A percentile compares a stretch with the other conserved stretches of the same genome.
Evolutionary conservation across 805 yeast genomes (phyloP).

Genomic region (Ogataea methanolica): DNA sequence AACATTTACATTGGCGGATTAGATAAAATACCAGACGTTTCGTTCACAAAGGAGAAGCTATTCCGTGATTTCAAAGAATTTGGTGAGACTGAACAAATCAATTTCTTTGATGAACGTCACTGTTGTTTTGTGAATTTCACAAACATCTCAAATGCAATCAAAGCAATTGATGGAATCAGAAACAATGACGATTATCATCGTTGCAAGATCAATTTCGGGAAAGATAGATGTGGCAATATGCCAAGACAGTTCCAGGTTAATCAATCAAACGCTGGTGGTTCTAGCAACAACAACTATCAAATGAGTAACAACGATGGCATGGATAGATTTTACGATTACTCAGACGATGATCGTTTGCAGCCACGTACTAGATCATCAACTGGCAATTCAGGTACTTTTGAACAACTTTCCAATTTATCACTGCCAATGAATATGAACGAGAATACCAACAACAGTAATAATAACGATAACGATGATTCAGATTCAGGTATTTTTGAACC

Average conservation of each 20-base stretch:
- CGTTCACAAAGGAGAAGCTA: constrained; percentile 42
- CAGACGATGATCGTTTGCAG: constrained; percentile 11
- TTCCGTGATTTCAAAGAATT: constrained; percentile 70
- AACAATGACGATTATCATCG: constrained; percentile 63
- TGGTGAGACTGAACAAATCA: constrained; percentile 95
- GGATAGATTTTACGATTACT: constrained; percentile 20
- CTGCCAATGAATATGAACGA: no score
- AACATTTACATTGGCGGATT: constrained; percentile 79
- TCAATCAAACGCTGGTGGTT: background rate
- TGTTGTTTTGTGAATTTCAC: constrained; percentile 93
- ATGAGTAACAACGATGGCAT: constrained; percentile 12
- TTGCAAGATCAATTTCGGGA: constrained; percentile 85
- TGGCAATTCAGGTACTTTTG: no score
- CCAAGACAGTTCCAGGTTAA: constrained; percentile 61
- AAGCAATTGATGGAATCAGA: constrained; percentile 88
- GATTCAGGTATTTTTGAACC: constrained; percentile 15
- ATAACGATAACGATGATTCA: constrained; percentile 7
- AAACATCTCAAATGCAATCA: constrained; percentile 83
- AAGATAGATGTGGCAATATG: constrained; percentile 91
- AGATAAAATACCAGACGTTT: constrained; percentile 27
- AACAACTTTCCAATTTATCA: no score
- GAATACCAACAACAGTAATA: background rate
- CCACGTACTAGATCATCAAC: background rate
- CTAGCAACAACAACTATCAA: constrained; percentile 6
- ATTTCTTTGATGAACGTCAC: constrained; percentile 73